Base-by-base conservation (phyloP, 2,329 filamentous ascomycete genomes). In the Alternaria ventricosa region DNA sequence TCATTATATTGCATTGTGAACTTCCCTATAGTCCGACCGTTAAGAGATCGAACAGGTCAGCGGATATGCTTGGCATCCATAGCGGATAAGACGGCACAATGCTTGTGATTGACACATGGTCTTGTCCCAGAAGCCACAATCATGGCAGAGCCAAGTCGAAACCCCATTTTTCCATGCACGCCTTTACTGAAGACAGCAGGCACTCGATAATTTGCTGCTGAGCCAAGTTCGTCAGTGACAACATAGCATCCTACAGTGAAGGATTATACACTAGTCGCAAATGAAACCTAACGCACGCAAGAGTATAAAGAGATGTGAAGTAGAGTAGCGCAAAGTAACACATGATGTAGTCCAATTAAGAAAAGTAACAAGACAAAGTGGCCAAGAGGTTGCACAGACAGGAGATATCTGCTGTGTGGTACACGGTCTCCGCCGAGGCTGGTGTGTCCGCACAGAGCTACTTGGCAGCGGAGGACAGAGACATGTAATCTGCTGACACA, bases 381-480 rank as follows among this genome's bases (percentile, higher is more conserved):
- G 53, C 53, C 58, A 61, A 61, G 58, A 49, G 3, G n/a, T 46
- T 55, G 50, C 53, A 45, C 59, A 57, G 44, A 56, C 53, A 30
- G 27, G 28, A 46, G 41, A 47, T 25, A 18, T 5, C 22, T 47
- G 58, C 18, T 11, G 18, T 43, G 54, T 61, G 22, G 51, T 47
- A 61, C 59, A 61, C 36, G 53, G 59, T 43, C 53, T 61, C 58
- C 58, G 53, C 58, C 58, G 30, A 61, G 53, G 25, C 45, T 46
- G 25, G 45, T 50, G 45, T 50, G 33, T 57, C 46, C 33, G 51
- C 59, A 57, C 59, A 57, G 53, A 61, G 53, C 10, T 27, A 57
- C 53, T 61, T 61, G 59, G 59, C 59, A 51, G 59, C 59, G 45
- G 59, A 61, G 27, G 15, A 53, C 49, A 53, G 25, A 20, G 33